These are phyloP conservation scores for Monosporozyma unispora DNA, from an alignment of 805 yeast species.

Conservation along the genomic window DNA sequence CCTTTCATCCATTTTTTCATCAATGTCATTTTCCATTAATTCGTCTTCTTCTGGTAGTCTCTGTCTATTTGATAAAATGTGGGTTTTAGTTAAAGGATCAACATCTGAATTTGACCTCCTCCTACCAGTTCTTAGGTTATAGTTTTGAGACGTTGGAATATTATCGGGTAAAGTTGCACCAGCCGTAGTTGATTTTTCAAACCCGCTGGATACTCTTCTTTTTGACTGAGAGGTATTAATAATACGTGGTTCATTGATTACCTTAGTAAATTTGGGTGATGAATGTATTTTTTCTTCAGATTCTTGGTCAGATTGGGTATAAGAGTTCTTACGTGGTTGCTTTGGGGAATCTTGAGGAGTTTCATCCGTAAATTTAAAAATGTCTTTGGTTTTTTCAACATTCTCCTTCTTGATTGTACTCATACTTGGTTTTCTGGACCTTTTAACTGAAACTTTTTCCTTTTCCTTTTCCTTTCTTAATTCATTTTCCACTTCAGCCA, in stretches of 20 bases:
- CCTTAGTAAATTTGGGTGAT: constrained; percentile 1
- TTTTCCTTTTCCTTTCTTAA: not conserved
- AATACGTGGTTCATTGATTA: constrained; percentile 1
- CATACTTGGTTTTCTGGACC: not conserved
- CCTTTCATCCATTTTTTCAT: not conserved
- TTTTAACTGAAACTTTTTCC: not conserved
- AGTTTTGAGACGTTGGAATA: constrained; percentile 28
- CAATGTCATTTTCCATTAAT: not conserved
- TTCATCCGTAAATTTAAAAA: not conserved
- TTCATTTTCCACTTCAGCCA: constrained; percentile 4
- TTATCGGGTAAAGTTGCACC: constrained; percentile 29
- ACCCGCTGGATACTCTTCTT: not conserved
- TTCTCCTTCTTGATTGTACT: not conserved
- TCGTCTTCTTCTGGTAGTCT: not conserved
- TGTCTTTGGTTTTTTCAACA: constrained; percentile 1
- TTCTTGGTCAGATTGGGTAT: too few relatives aligned
- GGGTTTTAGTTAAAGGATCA: not conserved
- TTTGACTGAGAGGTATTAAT: not conserved
- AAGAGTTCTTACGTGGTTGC: not conserved
- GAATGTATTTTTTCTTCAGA: not conserved
- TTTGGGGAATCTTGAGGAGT: not conserved
- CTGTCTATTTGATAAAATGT: not conserved
- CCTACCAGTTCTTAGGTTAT: constrained; percentile 10
- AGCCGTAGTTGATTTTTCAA: constrained; percentile 10
- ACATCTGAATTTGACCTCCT: not conserved